Evolutionary conservation across 139 green algal genomes (phyloP), one percentile per base, ranked within the genome.

Genomic region (Edaphochlamys debaryana): DNA sequence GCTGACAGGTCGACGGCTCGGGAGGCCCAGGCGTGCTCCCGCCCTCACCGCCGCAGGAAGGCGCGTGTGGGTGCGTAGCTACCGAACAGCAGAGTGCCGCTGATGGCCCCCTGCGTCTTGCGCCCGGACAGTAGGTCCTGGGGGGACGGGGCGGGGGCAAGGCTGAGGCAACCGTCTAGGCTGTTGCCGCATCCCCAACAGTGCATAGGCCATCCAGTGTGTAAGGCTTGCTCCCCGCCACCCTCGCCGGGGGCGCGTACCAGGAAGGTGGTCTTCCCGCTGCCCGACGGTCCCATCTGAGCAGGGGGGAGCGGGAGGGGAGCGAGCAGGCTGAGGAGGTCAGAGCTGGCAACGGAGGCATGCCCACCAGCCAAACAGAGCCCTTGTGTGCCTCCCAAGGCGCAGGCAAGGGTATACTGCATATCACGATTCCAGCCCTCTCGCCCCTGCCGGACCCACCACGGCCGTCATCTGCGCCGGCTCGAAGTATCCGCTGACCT

Each of bases 251-350:
- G 2, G 23, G 25, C 3, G 23, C 56, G 15, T 25, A 63, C 82
- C 67, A 97, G 82, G 5, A 96, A 78, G 15, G 92, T 96, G 22
- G 93, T 97, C 82, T 98, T 98, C 30, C 95, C 95, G 68, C 73
- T 90, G 45, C 94, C 94, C 38, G 85, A 92, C 3, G 91, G 89
- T 9, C 94, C 94, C 93, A 96, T 93, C 78, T 90, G 80, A 15
- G 15, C 6, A 6, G 0, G 17, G 19, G 27, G 17, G 29, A 29
- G 17, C 4, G 52, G 17, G 17, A 54, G 11, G 48, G 15, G 15
- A 15, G 11, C 11, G 13, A 29, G 52, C 17, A 15, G 52, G 17
- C 17, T 29, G 52, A 62, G 52, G 17, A 62, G 20, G 52, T 15
- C 52, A 22, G 4, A 27, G 17, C 15, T 27, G 52, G 6, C 15